A percentile compares a stretch with the other conserved stretches of the same genome.
These are phyloP conservation scores for Endotrypanum monterogeii DNA, from an alignment of 208 protist species.

Conservation along the genomic window DNA sequence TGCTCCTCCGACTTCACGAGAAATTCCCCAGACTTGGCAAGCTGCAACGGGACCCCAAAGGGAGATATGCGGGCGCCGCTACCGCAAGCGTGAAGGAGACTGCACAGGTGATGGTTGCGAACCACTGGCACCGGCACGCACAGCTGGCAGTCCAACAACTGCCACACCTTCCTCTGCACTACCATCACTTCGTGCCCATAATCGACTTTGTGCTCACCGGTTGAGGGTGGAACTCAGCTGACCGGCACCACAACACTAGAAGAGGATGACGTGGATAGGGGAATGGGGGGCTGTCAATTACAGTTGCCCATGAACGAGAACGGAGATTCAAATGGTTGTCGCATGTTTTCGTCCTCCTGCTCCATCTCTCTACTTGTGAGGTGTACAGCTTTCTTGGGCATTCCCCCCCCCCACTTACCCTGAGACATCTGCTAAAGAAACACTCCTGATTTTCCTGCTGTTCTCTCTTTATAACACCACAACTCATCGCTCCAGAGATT, in stretches of 20 bases:
- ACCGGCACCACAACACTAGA: background rate
- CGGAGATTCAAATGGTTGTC: background rate
- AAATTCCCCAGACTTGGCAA: background rate
- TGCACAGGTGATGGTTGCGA: background rate
- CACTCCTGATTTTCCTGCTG: conserved; percentile 6
- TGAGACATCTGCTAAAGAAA: background rate
- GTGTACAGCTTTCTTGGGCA: no score
- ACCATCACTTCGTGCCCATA: conserved; percentile 12
- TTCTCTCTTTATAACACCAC: background rate
- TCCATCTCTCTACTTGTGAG: background rate
- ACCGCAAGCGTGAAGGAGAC: background rate
- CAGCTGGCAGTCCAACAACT: background rate
- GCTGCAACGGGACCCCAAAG: background rate
- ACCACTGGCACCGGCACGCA: conserved; percentile 22
- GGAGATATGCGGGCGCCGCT: background rate
- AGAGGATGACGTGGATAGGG: no score
- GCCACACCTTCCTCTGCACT: background rate
- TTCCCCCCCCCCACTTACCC: background rate
- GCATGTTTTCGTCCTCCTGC: background rate
- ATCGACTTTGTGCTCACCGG: conserved; percentile 13
- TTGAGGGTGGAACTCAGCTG: background rate
- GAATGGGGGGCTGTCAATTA: background rate
- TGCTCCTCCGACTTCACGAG: conserved; percentile 1
- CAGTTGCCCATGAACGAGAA: background rate
- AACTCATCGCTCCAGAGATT: background rate